Evolutionary conservation across 805 yeast species (phyloP), one percentile per base, ranked within the genome.

Genomic region (Saturnispora quitensis): DNA sequence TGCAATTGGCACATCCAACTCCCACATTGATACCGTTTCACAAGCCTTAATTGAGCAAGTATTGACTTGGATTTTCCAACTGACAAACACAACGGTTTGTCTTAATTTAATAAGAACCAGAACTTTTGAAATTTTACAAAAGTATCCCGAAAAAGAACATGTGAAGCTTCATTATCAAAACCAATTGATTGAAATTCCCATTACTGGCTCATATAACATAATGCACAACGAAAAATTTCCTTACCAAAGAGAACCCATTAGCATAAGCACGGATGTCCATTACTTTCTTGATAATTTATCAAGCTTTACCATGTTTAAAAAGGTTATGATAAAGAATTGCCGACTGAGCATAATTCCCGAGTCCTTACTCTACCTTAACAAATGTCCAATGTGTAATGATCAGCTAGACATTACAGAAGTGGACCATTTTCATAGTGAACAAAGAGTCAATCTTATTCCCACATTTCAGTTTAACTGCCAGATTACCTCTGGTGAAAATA

Each of bases 221-320:
- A 5, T 40, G 2, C 33, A 52, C 25, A 52, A 56, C 40, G 15
- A 44, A 12, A 56, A 52, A 12, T 56, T 56, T 27, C 58, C 58
- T 2, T 56, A 47, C 46, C 34, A 44, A n/a, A 50, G 58, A 31
- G 58, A 56, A 47, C 58, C 58, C 2, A 48, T 52, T 36, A 52
- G 52, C 28, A 54, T 56, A n/a, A 48, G 51, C 22, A 40, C 54
- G 2, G 40, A 48, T 8, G 20, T 48, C 5, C 48, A 40, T 9
- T 33, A 50, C 12, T 56, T 56, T 28, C 13, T 45, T 1, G 43
- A 40, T 2, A 56, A 56, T 47, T 15, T 42, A 20, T 2, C 18
- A 4, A 52, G 43, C n/a, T 56, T 51, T 31, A 52, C 13, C 17
- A 34, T 40, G 43, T 56, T 56, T 17, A 56, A 47, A 33, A 56